Percentiles rank a stretch among this genome's conserved stretches.
Conservation (phyloP, 495 filamentous ascomycete genomes). For the Margaritispora aquatica region DNA sequence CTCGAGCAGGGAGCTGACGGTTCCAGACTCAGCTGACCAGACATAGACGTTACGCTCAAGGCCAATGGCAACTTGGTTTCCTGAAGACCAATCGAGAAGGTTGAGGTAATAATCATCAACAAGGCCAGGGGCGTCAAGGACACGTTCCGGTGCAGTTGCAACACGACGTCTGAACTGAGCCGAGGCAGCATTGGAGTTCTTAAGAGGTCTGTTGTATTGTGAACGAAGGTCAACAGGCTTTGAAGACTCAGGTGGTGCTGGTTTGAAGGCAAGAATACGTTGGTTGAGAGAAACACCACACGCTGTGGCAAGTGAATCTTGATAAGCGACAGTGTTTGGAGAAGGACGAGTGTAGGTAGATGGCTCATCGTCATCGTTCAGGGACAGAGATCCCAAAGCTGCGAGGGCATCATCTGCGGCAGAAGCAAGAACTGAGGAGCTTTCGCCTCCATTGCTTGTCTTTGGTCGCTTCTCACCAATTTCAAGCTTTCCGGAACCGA, state of each 20-base stretch:
- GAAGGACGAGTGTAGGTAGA: slow-evolving; percentile 66
- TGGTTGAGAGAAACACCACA: slow-evolving; percentile 91
- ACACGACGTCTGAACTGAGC: slow-evolving; percentile 87
- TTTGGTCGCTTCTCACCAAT: slow-evolving; percentile 57
- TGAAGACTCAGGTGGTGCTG: slow-evolving; percentile 89
- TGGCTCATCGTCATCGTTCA: slow-evolving; percentile 48
- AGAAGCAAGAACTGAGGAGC: slow-evolving; percentile 64
- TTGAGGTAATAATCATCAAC: slow-evolving; percentile 99
- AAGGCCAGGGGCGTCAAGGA: slow-evolving; percentile 93
- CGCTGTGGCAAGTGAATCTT: slow-evolving; percentile 84
- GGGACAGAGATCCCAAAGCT: slow-evolving; percentile 69
- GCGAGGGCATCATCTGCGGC: slow-evolving; percentile 71
- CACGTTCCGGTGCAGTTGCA: slow-evolving; percentile 89
- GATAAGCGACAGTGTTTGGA: slow-evolving; percentile 83
- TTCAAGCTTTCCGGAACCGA: slow-evolving; percentile 74
- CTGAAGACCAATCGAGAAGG: slow-evolving; percentile 93
- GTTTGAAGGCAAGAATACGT: slow-evolving; percentile 98
- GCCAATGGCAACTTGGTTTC: slow-evolving; percentile 96
- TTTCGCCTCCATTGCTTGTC: slow-evolving; percentile 60
- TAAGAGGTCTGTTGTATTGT: slow-evolving; percentile 96
- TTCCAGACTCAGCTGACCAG: slow-evolving; percentile 95
- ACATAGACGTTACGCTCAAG: slow-evolving; percentile 96
- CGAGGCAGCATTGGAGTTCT: slow-evolving; percentile 59
- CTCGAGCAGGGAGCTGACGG: slow-evolving; percentile 82
- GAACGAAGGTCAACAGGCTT: slow-evolving; percentile 96